Evolutionary conservation across 768 basidiomycete genomes (phyloP).

Genomic region (Boletellus ananiceps): DNA sequence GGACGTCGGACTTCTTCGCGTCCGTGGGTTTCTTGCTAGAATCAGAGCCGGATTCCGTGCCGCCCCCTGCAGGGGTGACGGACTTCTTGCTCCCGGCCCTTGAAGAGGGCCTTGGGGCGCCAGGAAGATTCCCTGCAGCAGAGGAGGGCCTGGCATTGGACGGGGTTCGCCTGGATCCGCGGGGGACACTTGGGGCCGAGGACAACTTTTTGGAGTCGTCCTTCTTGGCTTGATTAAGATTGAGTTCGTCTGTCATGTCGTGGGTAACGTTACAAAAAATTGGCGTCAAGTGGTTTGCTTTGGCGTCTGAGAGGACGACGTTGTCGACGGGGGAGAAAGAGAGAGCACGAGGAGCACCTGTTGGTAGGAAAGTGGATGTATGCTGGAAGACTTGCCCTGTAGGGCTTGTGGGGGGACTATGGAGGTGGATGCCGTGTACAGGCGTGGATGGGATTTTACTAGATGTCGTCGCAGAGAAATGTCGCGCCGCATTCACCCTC

Average conservation of each 20-base stretch:
- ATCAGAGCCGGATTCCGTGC: slow-evolving; percentile 68
- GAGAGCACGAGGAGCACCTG: slow-evolving; percentile 35
- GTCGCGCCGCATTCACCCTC: background rate
- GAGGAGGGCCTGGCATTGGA: slow-evolving; percentile 43
- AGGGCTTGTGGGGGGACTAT: slow-evolving; percentile 75
- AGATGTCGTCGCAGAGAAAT: slow-evolving; percentile 38
- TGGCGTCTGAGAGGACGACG: slow-evolving; percentile 36
- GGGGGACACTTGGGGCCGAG: slow-evolving; percentile 42
- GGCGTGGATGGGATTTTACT: slow-evolving; percentile 47
- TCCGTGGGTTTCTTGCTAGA: slow-evolving; percentile 59
- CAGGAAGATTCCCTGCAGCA: slow-evolving; percentile 39
- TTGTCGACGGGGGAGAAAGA: slow-evolving; percentile 16
- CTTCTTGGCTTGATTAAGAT: slow-evolving; percentile 49
- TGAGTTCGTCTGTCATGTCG: slow-evolving; percentile 84
- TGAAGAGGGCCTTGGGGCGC: slow-evolving; percentile 56
- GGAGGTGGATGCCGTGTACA: slow-evolving; percentile 51
- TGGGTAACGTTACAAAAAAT: slow-evolving; percentile 56
- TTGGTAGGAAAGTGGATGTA: slow-evolving; percentile 38
- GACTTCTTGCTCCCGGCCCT: slow-evolving; percentile 62
- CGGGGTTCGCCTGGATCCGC: slow-evolving; percentile 55
- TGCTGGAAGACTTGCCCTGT: slow-evolving; percentile 78
- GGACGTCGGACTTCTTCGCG: slow-evolving; percentile 44
- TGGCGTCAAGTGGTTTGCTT: slow-evolving; percentile 38
- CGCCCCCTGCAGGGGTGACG: slow-evolving; percentile 33
- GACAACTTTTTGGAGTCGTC: slow-evolving; percentile 64